Percentiles rank a stretch among this genome's conserved stretches.
Conservation (phyloP, 2,329 filamentous ascomycete genomes). For the Trichophyton mentagrophytes region DNA sequence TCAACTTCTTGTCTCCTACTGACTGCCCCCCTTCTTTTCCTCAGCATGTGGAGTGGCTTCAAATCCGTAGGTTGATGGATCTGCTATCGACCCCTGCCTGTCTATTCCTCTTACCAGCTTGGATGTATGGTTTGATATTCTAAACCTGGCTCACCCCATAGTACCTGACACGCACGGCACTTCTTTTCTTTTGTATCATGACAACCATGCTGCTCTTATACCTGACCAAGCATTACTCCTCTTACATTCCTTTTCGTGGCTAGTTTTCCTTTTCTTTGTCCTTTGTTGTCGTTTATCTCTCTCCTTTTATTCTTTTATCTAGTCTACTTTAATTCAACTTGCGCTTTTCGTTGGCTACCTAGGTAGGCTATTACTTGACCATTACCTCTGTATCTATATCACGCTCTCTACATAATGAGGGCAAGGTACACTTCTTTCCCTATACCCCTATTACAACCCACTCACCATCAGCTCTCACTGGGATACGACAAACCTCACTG, state of each 20-base stretch:
- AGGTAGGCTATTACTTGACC: too few species aligned
- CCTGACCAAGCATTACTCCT: not conserved
- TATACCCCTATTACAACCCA: not conserved
- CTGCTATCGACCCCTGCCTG: not conserved
- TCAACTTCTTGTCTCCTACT: not conserved
- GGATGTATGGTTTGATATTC: not conserved
- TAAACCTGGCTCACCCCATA: not conserved
- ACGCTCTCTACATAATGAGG: not conserved
- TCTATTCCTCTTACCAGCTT: not conserved
- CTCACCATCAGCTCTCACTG: not conserved
- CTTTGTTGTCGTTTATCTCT: not conserved
- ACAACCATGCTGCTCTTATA: not conserved
- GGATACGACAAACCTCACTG: not conserved
- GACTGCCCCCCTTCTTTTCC: not conserved
- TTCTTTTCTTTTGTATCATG: slow-evolving; percentile 1
- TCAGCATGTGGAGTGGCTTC: not conserved
- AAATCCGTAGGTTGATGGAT: not conserved
- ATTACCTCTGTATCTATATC: not conserved
- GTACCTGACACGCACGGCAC: not conserved
- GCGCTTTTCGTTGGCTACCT: not conserved
- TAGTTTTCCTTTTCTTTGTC: not conserved
- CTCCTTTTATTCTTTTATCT: not conserved
- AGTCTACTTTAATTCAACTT: not conserved
- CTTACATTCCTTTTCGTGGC: not conserved
- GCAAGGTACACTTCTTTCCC: not conserved